A percentile compares a stretch with the other conserved stretches of the same genome.
These are phyloP conservation scores for Linum usitatissimum DNA, from an alignment of 345 rosid genomes.

Conservation along the genomic window DNA sequence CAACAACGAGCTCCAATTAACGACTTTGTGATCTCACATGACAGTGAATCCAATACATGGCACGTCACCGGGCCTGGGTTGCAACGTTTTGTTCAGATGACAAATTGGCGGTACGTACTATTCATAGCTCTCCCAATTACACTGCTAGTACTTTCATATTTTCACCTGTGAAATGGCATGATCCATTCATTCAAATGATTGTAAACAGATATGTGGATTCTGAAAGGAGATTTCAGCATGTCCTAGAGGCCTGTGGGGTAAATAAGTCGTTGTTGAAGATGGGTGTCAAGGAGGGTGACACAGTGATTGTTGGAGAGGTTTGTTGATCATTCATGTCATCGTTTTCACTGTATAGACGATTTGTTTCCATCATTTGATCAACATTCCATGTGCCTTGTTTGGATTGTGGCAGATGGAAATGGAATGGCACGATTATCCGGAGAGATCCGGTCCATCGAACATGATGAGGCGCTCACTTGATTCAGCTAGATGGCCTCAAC, in stretches of 20 bases:
- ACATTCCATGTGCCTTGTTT: not conserved
- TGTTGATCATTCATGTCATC: constrained; percentile 12
- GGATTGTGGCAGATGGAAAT: constrained; percentile 57
- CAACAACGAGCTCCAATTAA: constrained; percentile 56
- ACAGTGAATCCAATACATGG: constrained; percentile 53
- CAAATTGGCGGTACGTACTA: constrained; percentile 84
- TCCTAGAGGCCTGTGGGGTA: constrained; percentile 88
- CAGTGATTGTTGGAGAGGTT: constrained; percentile 83
- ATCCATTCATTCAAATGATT: no score
- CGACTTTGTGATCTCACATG: constrained; percentile 68
- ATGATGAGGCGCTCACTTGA: constrained; percentile 40
- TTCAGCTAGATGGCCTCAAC: constrained; percentile 61
- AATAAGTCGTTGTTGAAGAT: constrained; percentile 55
- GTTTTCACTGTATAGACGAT: no score
- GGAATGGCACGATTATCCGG: constrained; percentile 68
- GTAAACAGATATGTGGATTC: constrained; percentile 68
- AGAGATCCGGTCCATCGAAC: constrained; percentile 39
- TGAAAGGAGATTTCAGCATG: constrained; percentile 75
- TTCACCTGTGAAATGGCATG: no score
- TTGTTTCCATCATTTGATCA: not conserved
- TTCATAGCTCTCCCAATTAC: not conserved
- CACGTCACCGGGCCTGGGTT: constrained; percentile 71
- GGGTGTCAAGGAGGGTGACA: constrained; percentile 93
- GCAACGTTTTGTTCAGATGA: constrained; percentile 91
- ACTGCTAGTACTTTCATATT: no score